Evolutionary conservation across 306 rosid genomes (phyloP).

Genomic region (Ziziphus jujuba): DNA sequence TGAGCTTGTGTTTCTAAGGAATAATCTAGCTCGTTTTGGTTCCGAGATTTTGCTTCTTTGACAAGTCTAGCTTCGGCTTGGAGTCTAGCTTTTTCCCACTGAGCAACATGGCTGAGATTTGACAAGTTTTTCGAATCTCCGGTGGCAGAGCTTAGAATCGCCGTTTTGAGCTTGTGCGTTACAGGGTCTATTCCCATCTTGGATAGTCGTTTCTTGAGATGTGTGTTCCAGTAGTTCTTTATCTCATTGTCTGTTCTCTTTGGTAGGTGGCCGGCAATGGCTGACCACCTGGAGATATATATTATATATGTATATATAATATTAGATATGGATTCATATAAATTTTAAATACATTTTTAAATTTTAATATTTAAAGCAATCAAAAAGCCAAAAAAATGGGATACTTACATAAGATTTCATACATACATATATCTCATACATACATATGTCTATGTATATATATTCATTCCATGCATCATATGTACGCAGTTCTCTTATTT

Average conservation of each 20-base stretch:
- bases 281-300: conserved; percentile 12
- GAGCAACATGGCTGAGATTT: conserved; percentile 32
- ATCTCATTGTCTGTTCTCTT: conserved; percentile 28
- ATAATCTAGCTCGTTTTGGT: too few relatives aligned
- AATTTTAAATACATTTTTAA: not conserved
- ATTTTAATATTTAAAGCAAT: too few relatives aligned
- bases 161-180: conserved; percentile 4
- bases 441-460: too few relatives aligned
- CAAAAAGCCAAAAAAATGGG: too few relatives aligned
- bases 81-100: conserved; percentile 30
- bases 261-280: conserved; percentile 22
- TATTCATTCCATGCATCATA: too few relatives aligned
- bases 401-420: too few relatives aligned
- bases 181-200: conserved; percentile 20
- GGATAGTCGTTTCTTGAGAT: conserved; percentile 19
- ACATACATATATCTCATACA: too few relatives aligned
- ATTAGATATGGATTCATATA: not conserved
- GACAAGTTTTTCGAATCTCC: conserved; percentile 6
- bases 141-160: not conserved
- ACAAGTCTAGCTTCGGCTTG: conserved; percentile 29
- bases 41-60: not conserved
- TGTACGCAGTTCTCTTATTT: too few relatives aligned
- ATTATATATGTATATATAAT: not conserved
- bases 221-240: conserved; percentile 32
- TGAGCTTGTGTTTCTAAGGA: too few relatives aligned